phyloP scores from a whole-genome alignment of 495 filamentous ascomycete species.

The Aspergillus hancockii region DNA sequence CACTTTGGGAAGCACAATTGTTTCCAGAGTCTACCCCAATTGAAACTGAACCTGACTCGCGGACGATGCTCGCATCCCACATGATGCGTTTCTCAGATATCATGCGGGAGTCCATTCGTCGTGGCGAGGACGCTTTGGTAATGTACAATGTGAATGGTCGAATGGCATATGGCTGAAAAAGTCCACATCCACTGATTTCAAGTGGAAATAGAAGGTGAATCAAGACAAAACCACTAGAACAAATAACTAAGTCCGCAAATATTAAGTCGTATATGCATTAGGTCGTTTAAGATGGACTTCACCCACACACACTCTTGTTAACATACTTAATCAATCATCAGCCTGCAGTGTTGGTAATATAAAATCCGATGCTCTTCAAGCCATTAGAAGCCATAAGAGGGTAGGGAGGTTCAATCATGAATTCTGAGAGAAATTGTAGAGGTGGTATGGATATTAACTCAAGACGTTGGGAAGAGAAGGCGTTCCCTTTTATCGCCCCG shows the following conservation, averaged over 20 bases:
- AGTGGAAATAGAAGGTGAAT: too few species aligned
- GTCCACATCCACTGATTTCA: neutral
- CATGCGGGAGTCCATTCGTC: neutral
- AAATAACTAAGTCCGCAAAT: too few species aligned
- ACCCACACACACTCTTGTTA: slow-evolving; percentile 3
- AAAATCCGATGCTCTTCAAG: too few species aligned
- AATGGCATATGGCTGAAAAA: neutral
- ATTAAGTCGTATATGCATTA: too few species aligned
- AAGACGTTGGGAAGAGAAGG: neutral
- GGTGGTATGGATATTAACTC: neutral
- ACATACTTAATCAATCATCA: slow-evolving; percentile 13
- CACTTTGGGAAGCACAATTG: neutral
- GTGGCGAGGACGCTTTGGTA: slow-evolving; percentile 3
- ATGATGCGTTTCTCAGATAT: slow-evolving; percentile 1
- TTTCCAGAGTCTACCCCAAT: neutral
- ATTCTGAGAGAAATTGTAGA: neutral
- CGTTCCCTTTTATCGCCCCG: slow-evolving; percentile 1
- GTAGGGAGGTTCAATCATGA: neutral
- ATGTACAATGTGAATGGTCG: neutral
- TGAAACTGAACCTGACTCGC: neutral
- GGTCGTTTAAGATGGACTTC: neutral
- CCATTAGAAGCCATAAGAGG: too few species aligned
- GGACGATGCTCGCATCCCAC: neutral
- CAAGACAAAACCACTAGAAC: too few species aligned
- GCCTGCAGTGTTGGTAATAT: slow-evolving; percentile 1